Evolutionary conservation across 371 early-diverging fungal genomes (phyloP), one percentile per base, ranked within the genome.

Genomic region (Haplosporangium sp.): DNA sequence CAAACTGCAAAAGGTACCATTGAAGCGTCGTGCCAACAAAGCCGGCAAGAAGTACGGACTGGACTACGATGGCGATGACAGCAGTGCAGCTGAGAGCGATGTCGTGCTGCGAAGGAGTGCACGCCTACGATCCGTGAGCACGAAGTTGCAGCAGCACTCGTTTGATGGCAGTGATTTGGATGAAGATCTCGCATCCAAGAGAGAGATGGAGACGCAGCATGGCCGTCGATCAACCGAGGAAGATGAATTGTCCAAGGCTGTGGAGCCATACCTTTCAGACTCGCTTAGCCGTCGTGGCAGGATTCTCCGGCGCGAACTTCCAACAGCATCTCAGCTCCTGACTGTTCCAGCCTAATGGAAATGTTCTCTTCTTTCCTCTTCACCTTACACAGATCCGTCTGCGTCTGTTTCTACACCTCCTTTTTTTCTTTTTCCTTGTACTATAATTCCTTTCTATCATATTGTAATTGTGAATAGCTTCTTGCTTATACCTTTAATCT

Each of bases 211-310:
- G 55, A 66, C 80, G 1, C 73, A 79, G 42, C 73, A 79, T 69
- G 80, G 80, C 16, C 80, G 73, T 55, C 80, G 80, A 41, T 72
- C 80, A 6, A 65, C 66, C 4, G 80, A 79, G 20, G 80, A 79
- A 45, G 80, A 79, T 51, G 80, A 59, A 12, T 56, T 79, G 5
- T 73, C 80, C 13, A 79, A 62, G 66, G 80, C 73, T 38, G 69
- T 79, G 4, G 80, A 79, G 63, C 80, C 80, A 3, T 79, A 79
- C 29, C 62, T 79, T 2, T 73, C 73, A 16, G 80, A 79, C 52
- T 79, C 80, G 23, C 55, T 79, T 46, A 69, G 73, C 40, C 80
- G 80, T 47, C 73, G 80, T 43, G 80, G 65, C 20, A 61, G 69
- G 41, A 76, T 23, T 36, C 50, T 40, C 42, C 76, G 67, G 41